Evolutionary conservation across 208 protist species (phyloP).

Genomic region (Leishmania tropica): DNA sequence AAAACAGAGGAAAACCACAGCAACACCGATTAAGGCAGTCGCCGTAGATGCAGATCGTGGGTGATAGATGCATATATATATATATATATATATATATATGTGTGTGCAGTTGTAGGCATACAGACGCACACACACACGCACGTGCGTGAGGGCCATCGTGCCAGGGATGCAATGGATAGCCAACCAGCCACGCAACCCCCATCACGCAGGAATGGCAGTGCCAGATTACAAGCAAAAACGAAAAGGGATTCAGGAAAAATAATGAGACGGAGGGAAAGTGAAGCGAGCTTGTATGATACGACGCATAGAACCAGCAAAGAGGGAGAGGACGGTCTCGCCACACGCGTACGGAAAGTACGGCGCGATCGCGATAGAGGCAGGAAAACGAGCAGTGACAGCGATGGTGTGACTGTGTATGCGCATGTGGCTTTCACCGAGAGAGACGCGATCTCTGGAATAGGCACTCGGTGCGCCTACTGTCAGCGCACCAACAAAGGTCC

Average conservation of each 20-base stretch:
- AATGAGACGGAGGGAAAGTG: background rate
- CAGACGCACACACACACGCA: background rate
- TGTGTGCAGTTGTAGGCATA: background rate
- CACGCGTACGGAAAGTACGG: background rate
- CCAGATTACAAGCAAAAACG: no score
- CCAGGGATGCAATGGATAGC: background rate
- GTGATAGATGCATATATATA: background rate
- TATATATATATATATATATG: no score
- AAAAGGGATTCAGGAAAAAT: background rate
- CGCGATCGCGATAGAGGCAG: background rate
- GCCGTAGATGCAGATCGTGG: background rate
- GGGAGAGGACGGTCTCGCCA: background rate
- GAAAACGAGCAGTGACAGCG: background rate
- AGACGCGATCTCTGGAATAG: no score
- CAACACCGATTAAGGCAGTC: background rate
- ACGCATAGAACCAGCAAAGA: background rate
- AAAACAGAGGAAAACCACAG: background rate
- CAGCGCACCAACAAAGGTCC: background rate
- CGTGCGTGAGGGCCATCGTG: background rate
- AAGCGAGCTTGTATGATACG: background rate
- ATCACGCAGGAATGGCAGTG: background rate
- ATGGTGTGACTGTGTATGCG: background rate
- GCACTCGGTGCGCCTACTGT: background rate
- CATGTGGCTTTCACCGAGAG: background rate
- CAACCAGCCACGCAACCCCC: background rate